These are phyloP conservation scores for Aureobasidium pullulans DNA, from an alignment of 2,329 filamentous ascomycete genomes.

Conservation along the genomic window DNA sequence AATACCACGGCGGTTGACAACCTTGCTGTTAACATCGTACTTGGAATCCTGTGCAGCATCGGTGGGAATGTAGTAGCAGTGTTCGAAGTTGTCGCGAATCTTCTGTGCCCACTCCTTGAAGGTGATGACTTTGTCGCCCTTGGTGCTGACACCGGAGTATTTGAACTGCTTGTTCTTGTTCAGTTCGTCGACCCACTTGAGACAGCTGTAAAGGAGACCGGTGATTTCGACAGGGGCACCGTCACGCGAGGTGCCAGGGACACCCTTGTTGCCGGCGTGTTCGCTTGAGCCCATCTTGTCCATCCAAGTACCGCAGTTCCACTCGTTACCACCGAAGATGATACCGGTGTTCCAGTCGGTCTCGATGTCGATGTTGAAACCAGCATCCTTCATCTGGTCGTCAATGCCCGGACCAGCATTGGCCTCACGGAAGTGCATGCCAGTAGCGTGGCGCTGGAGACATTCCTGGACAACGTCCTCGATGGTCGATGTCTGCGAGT, in stretches of 20 bases:
- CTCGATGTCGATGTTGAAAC: slow-evolving; percentile 84
- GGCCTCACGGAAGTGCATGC: slow-evolving; percentile 87
- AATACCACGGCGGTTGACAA: slow-evolving; percentile 87
- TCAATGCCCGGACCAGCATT: slow-evolving; percentile 87
- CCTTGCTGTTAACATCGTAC: slow-evolving; percentile 70
- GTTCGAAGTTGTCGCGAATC: slow-evolving; percentile 82
- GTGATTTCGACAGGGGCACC: slow-evolving; percentile 93
- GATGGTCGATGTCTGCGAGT: slow-evolving; percentile 74
- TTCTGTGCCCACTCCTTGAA: slow-evolving; percentile 72
- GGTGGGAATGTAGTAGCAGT: slow-evolving; percentile 78
- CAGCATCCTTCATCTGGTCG: slow-evolving; percentile 83
- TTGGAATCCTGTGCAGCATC: slow-evolving; percentile 61
- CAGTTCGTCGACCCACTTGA: slow-evolving; percentile 70
- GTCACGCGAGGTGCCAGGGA: slow-evolving; percentile 93
- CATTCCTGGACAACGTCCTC: slow-evolving; percentile 90
- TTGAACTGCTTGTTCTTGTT: slow-evolving; percentile 62
- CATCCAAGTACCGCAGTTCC: slow-evolving; percentile 98
- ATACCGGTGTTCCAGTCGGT: slow-evolving; percentile 89
- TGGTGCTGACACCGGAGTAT: slow-evolving; percentile 59
- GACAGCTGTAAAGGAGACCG: slow-evolving; percentile 81
- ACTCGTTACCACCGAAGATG: slow-evolving; percentile 88
- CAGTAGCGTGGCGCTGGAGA: slow-evolving; percentile 81
- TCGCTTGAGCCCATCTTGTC: slow-evolving; percentile 99
- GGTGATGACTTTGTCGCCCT: slow-evolving; percentile 48
- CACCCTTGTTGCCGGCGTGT: slow-evolving; percentile 81